Conservation (phyloP, 176 grass and related monocot genomes). For the Coix lacrymajobi region DNA sequence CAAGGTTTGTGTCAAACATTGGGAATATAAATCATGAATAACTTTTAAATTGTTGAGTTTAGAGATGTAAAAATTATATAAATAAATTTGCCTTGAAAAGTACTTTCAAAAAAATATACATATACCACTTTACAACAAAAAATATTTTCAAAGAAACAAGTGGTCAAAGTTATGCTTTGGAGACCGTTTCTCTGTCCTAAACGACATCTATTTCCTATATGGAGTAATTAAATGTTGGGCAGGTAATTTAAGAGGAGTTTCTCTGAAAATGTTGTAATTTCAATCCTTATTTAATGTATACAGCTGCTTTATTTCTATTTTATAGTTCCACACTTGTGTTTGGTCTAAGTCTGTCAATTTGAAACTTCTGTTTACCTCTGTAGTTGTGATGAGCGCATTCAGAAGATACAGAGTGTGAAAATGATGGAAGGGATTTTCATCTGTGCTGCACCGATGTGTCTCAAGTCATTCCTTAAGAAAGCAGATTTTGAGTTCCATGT, state of each 20-base stretch:
- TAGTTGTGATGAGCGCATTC: conserved; percentile 95
- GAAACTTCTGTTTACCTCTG: conserved; percentile 30
- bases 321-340: not conserved
- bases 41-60: too few relatives aligned
- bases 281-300: not conserved
- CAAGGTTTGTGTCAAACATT: too few relatives aligned
- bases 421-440: conserved; percentile 98
- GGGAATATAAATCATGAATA: too few relatives aligned
- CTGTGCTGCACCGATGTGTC: conserved; percentile 91
- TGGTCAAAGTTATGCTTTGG: too few relatives aligned
- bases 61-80: too few relatives aligned
- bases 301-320: conserved; percentile 2
- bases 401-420: conserved; percentile 95
- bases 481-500: conserved; percentile 77
- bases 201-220: too few relatives aligned
- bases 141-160: too few relatives aligned
- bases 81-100: too few relatives aligned
- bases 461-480: conserved; percentile 89
- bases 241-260: not conserved
- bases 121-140: too few relatives aligned
- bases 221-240: conserved; percentile 1
- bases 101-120: too few relatives aligned
- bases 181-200: too few relatives aligned
- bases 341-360: not conserved
- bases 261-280: not conserved